Conservation (phyloP, 2,329 filamentous ascomycete species). For the Lasiodiplodia citricola region DNA sequence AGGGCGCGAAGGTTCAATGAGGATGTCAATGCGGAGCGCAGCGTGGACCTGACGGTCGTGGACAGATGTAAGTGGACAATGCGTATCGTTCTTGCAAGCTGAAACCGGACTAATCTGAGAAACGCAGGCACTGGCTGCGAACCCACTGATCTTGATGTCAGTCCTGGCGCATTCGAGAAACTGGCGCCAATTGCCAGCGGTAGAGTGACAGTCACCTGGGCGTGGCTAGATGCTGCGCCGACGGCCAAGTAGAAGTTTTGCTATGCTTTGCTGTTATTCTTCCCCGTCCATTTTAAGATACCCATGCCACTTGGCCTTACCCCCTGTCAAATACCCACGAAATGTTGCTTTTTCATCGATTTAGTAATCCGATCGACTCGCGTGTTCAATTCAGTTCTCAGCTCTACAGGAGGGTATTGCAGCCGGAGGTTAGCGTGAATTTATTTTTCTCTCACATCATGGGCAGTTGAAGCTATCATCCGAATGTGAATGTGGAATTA, state of each 20-base stretch:
- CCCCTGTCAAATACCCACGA: neutral
- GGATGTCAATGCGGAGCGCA: conserved; percentile 52
- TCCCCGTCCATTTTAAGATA: conserved; percentile 2
- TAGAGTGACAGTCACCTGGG: conserved; percentile 56
- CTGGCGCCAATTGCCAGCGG: conserved; percentile 54
- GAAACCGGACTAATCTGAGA: conserved; percentile 19
- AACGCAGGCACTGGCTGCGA: conserved; percentile 52
- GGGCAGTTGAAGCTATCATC: too few relatives aligned
- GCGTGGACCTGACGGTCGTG: conserved; percentile 68
- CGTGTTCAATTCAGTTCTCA: neutral
- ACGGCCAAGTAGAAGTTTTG: neutral
- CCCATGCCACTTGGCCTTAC: neutral
- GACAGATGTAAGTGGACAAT: conserved; percentile 61
- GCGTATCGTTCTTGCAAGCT: neutral
- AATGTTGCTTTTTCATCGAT: neutral
- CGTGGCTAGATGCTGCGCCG: conserved; percentile 48
- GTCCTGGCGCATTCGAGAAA: conserved; percentile 53
- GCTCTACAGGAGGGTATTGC: too few relatives aligned
- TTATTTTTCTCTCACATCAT: too few relatives aligned
- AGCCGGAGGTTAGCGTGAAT: too few relatives aligned
- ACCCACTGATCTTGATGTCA: conserved; percentile 57
- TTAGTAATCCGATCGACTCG: neutral
- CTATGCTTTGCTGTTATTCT: neutral
- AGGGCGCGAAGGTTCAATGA: conserved; percentile 60
- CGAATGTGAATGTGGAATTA: too few relatives aligned